A percentile compares a stretch with the other conserved stretches of the same genome.
Evolutionary conservation across 768 basidiomycete genomes (phyloP).

Genomic region (Dacryopinax primogenitus): DNA sequence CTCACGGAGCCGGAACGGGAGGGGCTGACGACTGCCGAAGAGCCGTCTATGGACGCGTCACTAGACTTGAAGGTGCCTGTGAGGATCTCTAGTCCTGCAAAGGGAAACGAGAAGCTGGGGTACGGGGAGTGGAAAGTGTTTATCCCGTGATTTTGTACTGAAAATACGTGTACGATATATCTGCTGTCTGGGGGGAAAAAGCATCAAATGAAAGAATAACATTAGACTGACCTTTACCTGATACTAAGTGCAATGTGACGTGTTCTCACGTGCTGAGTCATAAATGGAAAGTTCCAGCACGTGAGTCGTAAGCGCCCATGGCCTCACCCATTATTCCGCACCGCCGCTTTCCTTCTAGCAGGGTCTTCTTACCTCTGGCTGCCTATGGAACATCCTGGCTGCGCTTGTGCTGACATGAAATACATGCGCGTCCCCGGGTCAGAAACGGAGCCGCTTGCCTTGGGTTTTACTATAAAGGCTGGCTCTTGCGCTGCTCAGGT

Average conservation of each 20-base stretch:
- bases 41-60: neutral
- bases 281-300: neutral
- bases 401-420: too few relatives aligned
- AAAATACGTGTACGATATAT: neutral
- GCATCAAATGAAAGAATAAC: too few relatives aligned
- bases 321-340: neutral
- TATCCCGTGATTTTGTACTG: neutral
- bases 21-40: neutral
- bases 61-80: neutral
- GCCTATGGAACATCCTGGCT: too few relatives aligned
- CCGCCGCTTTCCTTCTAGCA: neutral
- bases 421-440: too few relatives aligned
- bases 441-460: too few relatives aligned
- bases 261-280: slow-evolving; percentile 3
- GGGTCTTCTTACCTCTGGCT: too few relatives aligned
- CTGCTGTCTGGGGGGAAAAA: too few relatives aligned
- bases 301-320: neutral
- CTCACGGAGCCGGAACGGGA: neutral
- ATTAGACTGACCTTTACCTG: too few relatives aligned
- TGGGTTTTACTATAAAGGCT: too few relatives aligned
- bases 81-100: neutral
- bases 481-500: too few relatives aligned
- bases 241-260: too few relatives aligned
- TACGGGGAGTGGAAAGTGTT: neutral
- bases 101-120: neutral